These are phyloP conservation scores for Podospora pseudopauciseta DNA, from an alignment of 495 filamentous ascomycete species.

Conservation along the genomic window DNA sequence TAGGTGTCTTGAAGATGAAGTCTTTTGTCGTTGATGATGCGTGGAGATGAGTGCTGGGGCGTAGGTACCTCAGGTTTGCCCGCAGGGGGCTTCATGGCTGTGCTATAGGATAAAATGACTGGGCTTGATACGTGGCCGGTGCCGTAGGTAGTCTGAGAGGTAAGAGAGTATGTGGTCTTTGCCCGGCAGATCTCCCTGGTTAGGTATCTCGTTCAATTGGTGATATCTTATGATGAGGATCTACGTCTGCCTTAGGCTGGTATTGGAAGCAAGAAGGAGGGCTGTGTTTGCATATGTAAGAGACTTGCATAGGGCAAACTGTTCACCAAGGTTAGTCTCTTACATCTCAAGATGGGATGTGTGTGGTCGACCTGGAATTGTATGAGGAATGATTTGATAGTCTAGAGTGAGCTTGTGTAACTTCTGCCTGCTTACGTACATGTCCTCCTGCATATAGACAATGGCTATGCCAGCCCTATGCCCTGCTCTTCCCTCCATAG, in stretches of 20 bases:
- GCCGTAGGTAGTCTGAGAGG: not conserved
- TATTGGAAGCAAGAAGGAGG: not conserved
- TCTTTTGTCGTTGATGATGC: no score
- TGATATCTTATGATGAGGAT: not conserved
- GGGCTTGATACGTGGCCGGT: not conserved
- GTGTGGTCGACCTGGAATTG: no score
- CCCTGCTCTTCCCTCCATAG: no score
- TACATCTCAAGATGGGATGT: no score
- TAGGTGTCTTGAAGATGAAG: no score
- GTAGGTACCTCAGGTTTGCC: not conserved
- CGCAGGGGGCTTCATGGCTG: not conserved
- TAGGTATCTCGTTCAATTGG: not conserved
- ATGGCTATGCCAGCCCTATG: no score
- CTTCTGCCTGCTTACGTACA: no score
- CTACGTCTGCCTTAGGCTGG: not conserved
- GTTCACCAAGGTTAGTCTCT: not conserved
- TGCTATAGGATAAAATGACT: not conserved
- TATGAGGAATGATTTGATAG: no score
- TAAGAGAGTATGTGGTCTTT: not conserved
- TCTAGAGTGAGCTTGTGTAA: no score
- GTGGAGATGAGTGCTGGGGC: no score
- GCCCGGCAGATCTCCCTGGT: no score
- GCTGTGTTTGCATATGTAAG: not conserved
- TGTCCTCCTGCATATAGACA: no score
- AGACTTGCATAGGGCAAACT: not conserved